phyloP scores from a whole-genome alignment of 2,329 filamentous ascomycete species.

The Lachnum nothofagi region DNA sequence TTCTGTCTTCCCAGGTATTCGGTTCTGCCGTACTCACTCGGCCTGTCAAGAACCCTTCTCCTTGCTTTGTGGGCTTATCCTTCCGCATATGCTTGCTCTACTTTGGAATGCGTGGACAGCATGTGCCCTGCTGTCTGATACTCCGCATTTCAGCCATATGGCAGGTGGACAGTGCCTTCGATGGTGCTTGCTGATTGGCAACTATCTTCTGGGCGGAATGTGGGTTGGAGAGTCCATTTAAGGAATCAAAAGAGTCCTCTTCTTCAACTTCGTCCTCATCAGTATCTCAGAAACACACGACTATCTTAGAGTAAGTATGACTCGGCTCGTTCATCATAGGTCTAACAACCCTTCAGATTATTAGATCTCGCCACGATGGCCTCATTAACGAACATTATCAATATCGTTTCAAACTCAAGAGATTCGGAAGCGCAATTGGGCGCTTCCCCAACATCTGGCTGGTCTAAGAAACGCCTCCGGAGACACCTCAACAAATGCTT shows the following conservation, averaged over 20 bases:
- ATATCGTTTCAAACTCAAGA: background rate
- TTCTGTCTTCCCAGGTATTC: background rate
- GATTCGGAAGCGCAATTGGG: background rate
- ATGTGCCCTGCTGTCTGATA: no score
- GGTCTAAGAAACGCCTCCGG: background rate
- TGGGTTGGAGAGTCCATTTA: background rate
- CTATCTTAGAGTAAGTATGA: background rate
- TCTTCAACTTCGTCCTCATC: no score
- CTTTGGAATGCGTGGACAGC: no score
- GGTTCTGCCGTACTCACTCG: slow-evolving; percentile 21
- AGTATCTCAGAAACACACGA: no score
- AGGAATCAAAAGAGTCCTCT: no score
- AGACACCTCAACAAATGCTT: background rate
- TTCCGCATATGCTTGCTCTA: no score
- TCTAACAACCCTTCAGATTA: background rate
- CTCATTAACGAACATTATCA: background rate
- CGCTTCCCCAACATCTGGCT: background rate
- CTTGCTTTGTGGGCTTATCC: background rate
- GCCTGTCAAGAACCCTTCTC: background rate
- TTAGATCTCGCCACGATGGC: background rate
- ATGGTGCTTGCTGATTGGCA: no score
- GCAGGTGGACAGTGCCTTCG: no score
- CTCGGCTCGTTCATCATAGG: background rate
- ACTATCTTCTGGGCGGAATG: background rate
- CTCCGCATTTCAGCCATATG: no score